Conservation (phyloP, 805 yeast genomes). For the Candida nemodendra region DNA sequence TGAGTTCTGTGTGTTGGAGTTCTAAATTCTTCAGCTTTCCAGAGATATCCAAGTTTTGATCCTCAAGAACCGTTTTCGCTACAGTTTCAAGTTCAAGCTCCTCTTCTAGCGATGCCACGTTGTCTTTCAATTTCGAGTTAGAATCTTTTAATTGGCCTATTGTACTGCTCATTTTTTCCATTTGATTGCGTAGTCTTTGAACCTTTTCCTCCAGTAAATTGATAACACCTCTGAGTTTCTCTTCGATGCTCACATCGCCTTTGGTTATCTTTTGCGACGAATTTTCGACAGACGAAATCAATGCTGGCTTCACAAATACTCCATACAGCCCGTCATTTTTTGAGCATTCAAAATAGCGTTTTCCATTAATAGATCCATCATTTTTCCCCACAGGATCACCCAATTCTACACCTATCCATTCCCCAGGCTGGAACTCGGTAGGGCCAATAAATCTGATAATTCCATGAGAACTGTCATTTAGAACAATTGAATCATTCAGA, state of each 20-base stretch:
- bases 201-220: conserved; percentile 47
- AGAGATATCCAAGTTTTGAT: conserved; percentile 22
- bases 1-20: conserved; percentile 13
- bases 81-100: conserved; percentile 35
- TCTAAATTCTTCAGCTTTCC: conserved; percentile 15
- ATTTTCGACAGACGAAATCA: conserved; percentile 18
- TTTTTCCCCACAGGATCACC: conserved; percentile 43
- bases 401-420: conserved; percentile 53
- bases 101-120: conserved; percentile 22
- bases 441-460: conserved; percentile 48
- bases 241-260: not conserved
- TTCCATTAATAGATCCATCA: conserved; percentile 46
- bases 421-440: conserved; percentile 59
- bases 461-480: conserved; percentile 40
- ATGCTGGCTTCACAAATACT: conserved; percentile 46
- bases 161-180: conserved; percentile 26
- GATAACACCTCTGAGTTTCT: conserved; percentile 33
- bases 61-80: conserved; percentile 45
- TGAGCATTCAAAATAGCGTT: conserved; percentile 41
- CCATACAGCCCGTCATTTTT: conserved; percentile 38
- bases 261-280: not conserved
- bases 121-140: conserved; percentile 29
- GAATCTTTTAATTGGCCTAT: conserved; percentile 28
- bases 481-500: conserved; percentile 35
- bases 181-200: conserved; percentile 31